Evolutionary conservation across 208 protist genomes (phyloP), one percentile per base, ranked within the genome.

Genomic region (Herpetomonas muscarum): DNA sequence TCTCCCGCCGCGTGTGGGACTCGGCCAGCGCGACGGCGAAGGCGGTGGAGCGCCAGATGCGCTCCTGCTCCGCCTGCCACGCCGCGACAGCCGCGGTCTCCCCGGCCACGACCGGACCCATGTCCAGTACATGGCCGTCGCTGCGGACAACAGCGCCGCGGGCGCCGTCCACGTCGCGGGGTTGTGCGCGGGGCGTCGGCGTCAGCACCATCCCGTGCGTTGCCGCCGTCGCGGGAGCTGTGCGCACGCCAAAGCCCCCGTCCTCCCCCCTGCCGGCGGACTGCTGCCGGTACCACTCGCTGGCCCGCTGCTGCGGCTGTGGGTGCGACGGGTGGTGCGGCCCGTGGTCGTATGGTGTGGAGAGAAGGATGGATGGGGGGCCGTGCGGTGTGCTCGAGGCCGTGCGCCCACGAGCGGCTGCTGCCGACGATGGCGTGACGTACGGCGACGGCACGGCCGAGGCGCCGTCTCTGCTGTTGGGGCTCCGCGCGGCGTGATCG

Each of bases 21-120:
- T 89, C 81, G 10, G 77, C 81, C 9, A 89, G 66, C 17, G 69
- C 49, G 25, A 89, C 46, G 19, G 81, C 81, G 36, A 89, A 85
- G 28, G 48, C 42, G 3, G 79, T 49, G 15, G 81, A 85, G 34
- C 57, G 60, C 36, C 52, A 46, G 31, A 44, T 39, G 3, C 54
- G 47, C 10, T 48, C 59, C 22, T 60, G 31, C 22, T 55, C 64
- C 26, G 52, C 54, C 13, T 19, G 49, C 64, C 17, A 24, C 55
- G 21, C 44, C 59, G 17, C 25, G 39, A 2, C 5, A 15, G 7
- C 34, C 34, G 7, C 34, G 10, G 34, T 39, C 10, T 7, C 34
- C 34, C 10, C 34, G 10, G 15, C 34, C 10, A 15, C 34, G 15
- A 7, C 34, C 34, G 34, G 10, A 39, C 15, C 10, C 34, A 7